Base-by-base conservation (phyloP, 257 asterid species). In the Voacanga thouarsii region DNA sequence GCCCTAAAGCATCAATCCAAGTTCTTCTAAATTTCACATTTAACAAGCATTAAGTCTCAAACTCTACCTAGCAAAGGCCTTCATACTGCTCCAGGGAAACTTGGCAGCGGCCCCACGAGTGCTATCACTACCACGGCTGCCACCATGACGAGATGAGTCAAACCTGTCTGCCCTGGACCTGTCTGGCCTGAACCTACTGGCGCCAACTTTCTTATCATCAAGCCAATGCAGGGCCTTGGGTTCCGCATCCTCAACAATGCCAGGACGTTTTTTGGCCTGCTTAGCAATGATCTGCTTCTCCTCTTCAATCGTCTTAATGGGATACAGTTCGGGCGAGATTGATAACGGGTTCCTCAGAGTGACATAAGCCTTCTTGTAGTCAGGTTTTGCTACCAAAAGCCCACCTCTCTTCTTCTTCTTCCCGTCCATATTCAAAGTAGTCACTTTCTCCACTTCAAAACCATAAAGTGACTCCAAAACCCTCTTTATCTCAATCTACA, bases 11-110 rank as follows among this genome's bases (percentile, higher is more conserved):
- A 33, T 67, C 51, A 45, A 23, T 41, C 57, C 74, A 79, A 49
- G 18, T 8, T 16, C 59, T 60, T 33, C 73, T 21, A 68, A 75
- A 57, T 56, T 44, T 59, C 28, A 24, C 14, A 24, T 24, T 75
- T 75, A 45, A 39, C 16, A 15, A 3, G 12, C 61, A 28, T 12
- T 9, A 49, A 9, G 12, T 64, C 28, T 15, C 60, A 41, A 39
- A 68, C 3, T 68, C 87, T 86, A 86, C 84, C 86, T 83, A 70
- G 84, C 45, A 77, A 85, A 88, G 66, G 90, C 72, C 81, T 75
- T 86, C 95, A 91, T 94, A 83, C 89, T 92, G 87, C 96, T 92
- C 97, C 97, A 94, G 1, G 97, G 97, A 80, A 94, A 94, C 89
- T 86, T 91, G 12, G 85, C 90, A 72, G 39, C 68, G 50, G 70